A percentile compares a stretch with the other conserved stretches of the same genome.
phyloP scores from a whole-genome alignment of 2,329 filamentous ascomycete species.

The Allantophomopsis lycopodina region DNA sequence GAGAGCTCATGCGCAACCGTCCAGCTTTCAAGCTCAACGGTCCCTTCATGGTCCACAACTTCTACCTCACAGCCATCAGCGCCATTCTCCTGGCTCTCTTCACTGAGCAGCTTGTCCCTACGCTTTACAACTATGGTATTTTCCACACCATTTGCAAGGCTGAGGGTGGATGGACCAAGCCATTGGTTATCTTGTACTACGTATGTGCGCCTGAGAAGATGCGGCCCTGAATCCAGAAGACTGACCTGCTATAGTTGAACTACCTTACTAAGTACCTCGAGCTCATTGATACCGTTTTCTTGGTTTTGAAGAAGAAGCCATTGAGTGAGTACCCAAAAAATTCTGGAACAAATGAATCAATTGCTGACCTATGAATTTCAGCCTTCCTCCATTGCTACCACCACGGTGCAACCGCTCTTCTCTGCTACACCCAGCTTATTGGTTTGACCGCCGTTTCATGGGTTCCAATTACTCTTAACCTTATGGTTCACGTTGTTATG shows the following conservation, averaged over 20 bases:
- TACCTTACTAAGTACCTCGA: slow-evolving; percentile 98
- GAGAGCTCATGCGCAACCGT: slow-evolving; percentile 82
- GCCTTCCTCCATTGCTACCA: slow-evolving; percentile 98
- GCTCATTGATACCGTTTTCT: slow-evolving; percentile 87
- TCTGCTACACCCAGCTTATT: slow-evolving; percentile 95
- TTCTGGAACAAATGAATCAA: too few relatives aligned
- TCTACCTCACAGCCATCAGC: slow-evolving; percentile 81
- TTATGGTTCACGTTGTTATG: slow-evolving; percentile 94
- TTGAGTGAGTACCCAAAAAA: slow-evolving; percentile 44
- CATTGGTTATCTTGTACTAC: slow-evolving; percentile 90
- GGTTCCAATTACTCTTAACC: slow-evolving; percentile 86
- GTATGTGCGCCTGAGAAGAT: slow-evolving; percentile 40
- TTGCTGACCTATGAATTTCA: slow-evolving; percentile 12
- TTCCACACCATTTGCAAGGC: slow-evolving; percentile 79
- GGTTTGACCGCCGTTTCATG: slow-evolving; percentile 88
- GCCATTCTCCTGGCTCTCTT: slow-evolving; percentile 70
- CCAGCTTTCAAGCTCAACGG: slow-evolving; percentile 76
- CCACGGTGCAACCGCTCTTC: slow-evolving; percentile 89
- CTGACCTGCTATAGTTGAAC: slow-evolving; percentile 58
- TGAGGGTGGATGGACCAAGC: slow-evolving; percentile 85
- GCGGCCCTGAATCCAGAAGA: slow-evolving; percentile 4
- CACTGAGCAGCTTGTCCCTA: slow-evolving; percentile 81
- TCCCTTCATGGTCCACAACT: slow-evolving; percentile 93
- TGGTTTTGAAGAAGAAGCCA: slow-evolving; percentile 99
- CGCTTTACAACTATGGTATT: slow-evolving; percentile 63